A percentile compares a stretch with the other conserved stretches of the same genome.
Conservation (phyloP, 2,329 filamentous ascomycete genomes). For the Fusarium sp. region DNA sequence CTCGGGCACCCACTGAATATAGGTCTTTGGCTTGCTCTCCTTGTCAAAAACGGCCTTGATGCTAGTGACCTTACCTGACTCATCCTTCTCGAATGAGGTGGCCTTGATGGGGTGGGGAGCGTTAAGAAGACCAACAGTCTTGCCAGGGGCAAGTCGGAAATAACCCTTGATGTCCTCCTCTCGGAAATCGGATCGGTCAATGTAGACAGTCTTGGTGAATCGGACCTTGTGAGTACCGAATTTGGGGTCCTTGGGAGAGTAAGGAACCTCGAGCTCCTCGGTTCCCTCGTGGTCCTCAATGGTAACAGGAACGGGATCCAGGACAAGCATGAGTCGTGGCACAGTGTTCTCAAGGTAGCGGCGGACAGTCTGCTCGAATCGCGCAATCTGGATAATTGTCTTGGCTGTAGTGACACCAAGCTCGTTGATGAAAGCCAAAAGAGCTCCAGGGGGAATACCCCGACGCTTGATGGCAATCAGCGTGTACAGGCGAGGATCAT, state of each 20-base stretch:
- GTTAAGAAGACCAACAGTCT: constrained; percentile 80
- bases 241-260: constrained; percentile 81
- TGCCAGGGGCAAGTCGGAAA: constrained; percentile 83
- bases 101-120: constrained; percentile 78
- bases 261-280: constrained; percentile 76
- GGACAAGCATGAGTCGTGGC: constrained; percentile 87
- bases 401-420: constrained; percentile 88
- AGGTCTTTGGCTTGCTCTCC: constrained; percentile 80
- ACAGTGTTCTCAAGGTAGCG: constrained; percentile 90
- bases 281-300: constrained; percentile 78
- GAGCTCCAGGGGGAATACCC: constrained; percentile 87
- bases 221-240: constrained; percentile 71
- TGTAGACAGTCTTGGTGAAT: constrained; percentile 84
- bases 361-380: constrained; percentile 88
- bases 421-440: constrained; percentile 90
- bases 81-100: constrained; percentile 76
- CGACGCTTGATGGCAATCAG: constrained; percentile 85
- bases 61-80: constrained; percentile 71
- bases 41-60: constrained; percentile 75
- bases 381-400: constrained; percentile 81
- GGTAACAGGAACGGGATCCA: constrained; percentile 85
- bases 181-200: constrained; percentile 84
- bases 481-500: constrained; percentile 91
- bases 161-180: constrained; percentile 80
- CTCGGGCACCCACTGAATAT: constrained; percentile 88